Percentiles rank a stretch among this genome's conserved stretches.
phyloP scores from a whole-genome alignment of 2,329 filamentous ascomycete genomes.

The Aureobasidium sp. region DNA sequence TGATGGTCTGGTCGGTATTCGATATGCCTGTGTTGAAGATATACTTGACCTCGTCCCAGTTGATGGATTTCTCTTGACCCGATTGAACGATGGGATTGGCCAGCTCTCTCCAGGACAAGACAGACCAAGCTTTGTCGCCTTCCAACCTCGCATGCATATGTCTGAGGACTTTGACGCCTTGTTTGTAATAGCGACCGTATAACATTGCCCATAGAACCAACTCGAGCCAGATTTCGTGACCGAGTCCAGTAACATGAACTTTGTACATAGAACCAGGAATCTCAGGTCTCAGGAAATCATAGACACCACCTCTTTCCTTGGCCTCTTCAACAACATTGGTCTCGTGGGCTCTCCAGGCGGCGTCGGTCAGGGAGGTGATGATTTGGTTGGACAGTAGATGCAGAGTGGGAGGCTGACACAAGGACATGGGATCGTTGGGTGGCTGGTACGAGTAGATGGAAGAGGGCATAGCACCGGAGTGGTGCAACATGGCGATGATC shows the following conservation, averaged over 20 bases:
- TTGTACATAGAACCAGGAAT: slow-evolving; percentile 39
- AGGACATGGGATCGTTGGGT: slow-evolving; percentile 28
- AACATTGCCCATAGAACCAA: slow-evolving; percentile 47
- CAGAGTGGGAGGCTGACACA: slow-evolving; percentile 43
- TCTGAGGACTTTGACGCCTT: slow-evolving; percentile 36
- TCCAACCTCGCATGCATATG: slow-evolving; percentile 20
- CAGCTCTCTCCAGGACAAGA: slow-evolving; percentile 38
- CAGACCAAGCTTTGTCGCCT: slow-evolving; percentile 23
- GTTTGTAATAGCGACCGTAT: slow-evolving; percentile 40
- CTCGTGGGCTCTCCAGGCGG: slow-evolving; percentile 43
- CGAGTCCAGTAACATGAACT: slow-evolving; percentile 34
- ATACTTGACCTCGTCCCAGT: slow-evolving; percentile 27
- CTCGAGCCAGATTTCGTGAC: slow-evolving; percentile 45
- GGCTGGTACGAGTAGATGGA: slow-evolving; percentile 38
- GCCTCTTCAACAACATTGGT: slow-evolving; percentile 24
- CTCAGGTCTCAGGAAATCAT: slow-evolving; percentile 35
- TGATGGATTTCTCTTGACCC: slow-evolving; percentile 22
- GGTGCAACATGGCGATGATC: slow-evolving; percentile 43
- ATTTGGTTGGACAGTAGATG: slow-evolving; percentile 43
- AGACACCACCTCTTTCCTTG: slow-evolving; percentile 29
- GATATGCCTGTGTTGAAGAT: slow-evolving; percentile 23
- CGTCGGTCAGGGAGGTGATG: slow-evolving; percentile 44
- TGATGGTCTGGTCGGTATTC: neutral
- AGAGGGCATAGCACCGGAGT: slow-evolving; percentile 40
- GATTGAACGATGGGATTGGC: slow-evolving; percentile 25